phyloP scores from a whole-genome alignment of 2,329 filamentous ascomycete genomes.

The Hirsutella rhossiliensis region DNA sequence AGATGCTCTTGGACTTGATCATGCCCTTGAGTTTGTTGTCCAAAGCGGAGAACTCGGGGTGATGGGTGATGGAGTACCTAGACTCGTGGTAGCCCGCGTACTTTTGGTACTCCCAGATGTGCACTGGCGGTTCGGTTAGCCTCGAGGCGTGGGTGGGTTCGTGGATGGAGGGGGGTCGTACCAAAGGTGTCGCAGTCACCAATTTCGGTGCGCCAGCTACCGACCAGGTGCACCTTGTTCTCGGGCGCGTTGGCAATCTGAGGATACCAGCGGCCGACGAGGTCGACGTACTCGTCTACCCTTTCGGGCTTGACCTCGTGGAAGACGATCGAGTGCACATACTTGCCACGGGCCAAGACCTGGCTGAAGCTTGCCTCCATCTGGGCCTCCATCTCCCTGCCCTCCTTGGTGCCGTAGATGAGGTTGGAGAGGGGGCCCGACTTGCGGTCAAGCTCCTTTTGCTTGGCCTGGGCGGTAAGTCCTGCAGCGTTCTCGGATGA shows the following conservation, averaged over 20 bases:
- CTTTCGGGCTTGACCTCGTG: slow-evolving; percentile 93
- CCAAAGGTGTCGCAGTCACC: slow-evolving; percentile 95
- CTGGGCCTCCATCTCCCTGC: slow-evolving; percentile 84
- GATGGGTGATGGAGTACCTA: slow-evolving; percentile 68
- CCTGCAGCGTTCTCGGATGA: slow-evolving; percentile 23
- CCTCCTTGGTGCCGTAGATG: slow-evolving; percentile 95
- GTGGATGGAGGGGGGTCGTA: slow-evolving; percentile 30
- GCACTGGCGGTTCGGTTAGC: slow-evolving; percentile 45
- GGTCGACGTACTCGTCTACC: slow-evolving; percentile 84
- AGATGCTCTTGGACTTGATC: slow-evolving; percentile 74
- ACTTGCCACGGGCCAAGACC: slow-evolving; percentile 89
- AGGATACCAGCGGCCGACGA: slow-evolving; percentile 88
- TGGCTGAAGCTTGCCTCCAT: slow-evolving; percentile 95
- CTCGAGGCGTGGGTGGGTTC: not conserved
- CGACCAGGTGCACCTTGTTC: slow-evolving; percentile 92
- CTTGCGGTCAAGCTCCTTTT: slow-evolving; percentile 50
- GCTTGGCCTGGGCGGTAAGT: slow-evolving; percentile 40
- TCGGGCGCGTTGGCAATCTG: slow-evolving; percentile 71
- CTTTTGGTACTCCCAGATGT: slow-evolving; percentile 99
- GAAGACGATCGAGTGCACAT: slow-evolving; percentile 94
- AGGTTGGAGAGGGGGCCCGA: slow-evolving; percentile 68
- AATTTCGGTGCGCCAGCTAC: slow-evolving; percentile 96
- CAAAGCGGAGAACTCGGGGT: slow-evolving; percentile 75
- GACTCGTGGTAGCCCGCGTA: slow-evolving; percentile 95
- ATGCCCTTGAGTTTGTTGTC: slow-evolving; percentile 75